Percentiles rank a stretch among this genome's conserved stretches.
These are phyloP conservation scores for Diutina neorugosa DNA, from an alignment of 1,139 yeast species.

Conservation along the genomic window DNA sequence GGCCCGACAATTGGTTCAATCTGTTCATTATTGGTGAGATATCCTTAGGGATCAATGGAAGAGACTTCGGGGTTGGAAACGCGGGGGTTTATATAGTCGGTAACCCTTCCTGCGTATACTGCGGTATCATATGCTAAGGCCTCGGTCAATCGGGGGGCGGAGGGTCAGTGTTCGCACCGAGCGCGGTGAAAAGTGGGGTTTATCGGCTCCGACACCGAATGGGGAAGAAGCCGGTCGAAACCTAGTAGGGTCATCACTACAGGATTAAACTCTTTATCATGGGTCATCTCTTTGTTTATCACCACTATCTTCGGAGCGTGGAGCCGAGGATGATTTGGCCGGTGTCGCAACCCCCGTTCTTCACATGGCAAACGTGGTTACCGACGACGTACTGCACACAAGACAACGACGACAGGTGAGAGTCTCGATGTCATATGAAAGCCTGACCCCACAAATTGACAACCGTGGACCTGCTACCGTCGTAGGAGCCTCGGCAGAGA, in stretches of 20 bases:
- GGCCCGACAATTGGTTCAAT: slow-evolving; percentile 47
- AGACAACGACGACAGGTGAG: too few species aligned
- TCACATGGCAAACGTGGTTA: not conserved
- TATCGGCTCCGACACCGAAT: not conserved
- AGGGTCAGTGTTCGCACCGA: not conserved
- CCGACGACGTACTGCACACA: not conserved
- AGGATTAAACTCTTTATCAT: too few species aligned
- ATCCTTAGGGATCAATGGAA: not conserved
- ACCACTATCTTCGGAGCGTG: too few species aligned
- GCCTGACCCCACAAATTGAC: not conserved
- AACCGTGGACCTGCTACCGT: not conserved
- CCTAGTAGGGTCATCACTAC: too few species aligned
- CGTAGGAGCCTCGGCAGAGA: not conserved
- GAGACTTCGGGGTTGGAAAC: not conserved
- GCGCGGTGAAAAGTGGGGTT: slow-evolving; percentile 2
- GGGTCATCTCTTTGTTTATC: too few species aligned
- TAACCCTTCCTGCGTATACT: not conserved
- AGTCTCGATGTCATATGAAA: not conserved
- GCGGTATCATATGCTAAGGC: not conserved
- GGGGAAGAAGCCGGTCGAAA: not conserved
- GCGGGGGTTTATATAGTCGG: not conserved
- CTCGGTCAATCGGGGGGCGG: slow-evolving; percentile 1
- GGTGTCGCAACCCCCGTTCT: not conserved
- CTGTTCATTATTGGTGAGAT: slow-evolving; percentile 43
- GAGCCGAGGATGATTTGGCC: too few species aligned